Evolutionary conservation across 768 basidiomycete species (phyloP).

Genomic region (Dioszegia hungarica): DNA sequence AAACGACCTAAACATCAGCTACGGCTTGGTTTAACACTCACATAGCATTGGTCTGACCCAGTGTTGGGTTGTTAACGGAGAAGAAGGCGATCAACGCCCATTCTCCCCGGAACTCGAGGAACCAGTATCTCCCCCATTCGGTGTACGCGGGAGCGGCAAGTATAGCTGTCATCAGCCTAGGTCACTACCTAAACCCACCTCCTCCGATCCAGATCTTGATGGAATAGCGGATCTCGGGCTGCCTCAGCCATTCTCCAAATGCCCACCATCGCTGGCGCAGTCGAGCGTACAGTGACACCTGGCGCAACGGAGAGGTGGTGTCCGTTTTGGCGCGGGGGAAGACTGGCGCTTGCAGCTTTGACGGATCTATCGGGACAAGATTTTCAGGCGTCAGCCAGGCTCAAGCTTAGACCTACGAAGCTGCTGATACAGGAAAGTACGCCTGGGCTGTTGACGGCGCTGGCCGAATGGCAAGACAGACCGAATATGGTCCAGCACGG

Average conservation of each 20-base stretch:
- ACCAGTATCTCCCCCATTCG: slow-evolving; percentile 67
- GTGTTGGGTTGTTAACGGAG: slow-evolving; percentile 43
- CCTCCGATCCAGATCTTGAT: slow-evolving; percentile 64
- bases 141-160: slow-evolving; percentile 86
- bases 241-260: slow-evolving; percentile 60
- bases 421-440: slow-evolving; percentile 36
- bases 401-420: slow-evolving; percentile 30
- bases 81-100: slow-evolving; percentile 91
- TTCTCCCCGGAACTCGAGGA: slow-evolving; percentile 79
- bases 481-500: slow-evolving; percentile 25
- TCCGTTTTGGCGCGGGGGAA: slow-evolving; percentile 81
- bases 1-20: slow-evolving; percentile 47
- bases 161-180: slow-evolving; percentile 55
- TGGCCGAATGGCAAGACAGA: slow-evolving; percentile 11
- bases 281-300: slow-evolving; percentile 61
- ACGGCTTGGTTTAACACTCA: slow-evolving; percentile 49
- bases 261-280: slow-evolving; percentile 70
- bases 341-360: slow-evolving; percentile 55
- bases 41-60: slow-evolving; percentile 73
- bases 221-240: slow-evolving; percentile 77
- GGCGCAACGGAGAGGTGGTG: slow-evolving; percentile 54
- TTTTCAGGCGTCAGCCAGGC: slow-evolving; percentile 26
- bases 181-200: slow-evolving; percentile 21
- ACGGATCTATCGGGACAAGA: slow-evolving; percentile 49
- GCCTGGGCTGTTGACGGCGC: background rate